Evolutionary conservation across 352 stramenopile species (phyloP).

Genomic region (Phytophthora crassamura): DNA sequence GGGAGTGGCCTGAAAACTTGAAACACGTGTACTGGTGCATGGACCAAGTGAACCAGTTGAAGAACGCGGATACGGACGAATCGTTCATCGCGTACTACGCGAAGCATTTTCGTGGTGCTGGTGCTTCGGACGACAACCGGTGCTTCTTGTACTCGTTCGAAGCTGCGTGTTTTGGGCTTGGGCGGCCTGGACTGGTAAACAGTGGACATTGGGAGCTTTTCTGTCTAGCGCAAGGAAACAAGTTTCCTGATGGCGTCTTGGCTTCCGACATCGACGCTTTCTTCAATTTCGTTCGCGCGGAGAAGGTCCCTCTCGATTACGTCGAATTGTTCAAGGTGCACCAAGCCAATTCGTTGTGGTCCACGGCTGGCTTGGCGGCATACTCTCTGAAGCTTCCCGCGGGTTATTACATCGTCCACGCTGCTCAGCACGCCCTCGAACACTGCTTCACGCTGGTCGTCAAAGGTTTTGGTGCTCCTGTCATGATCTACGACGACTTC

Average conservation of each 20-base stretch:
- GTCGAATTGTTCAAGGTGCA: constrained; percentile 4
- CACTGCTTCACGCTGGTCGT: constrained; percentile 4
- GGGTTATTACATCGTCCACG: constrained; percentile 7
- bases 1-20: constrained; percentile 6
- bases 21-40: not conserved
- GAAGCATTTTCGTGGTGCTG: not conserved
- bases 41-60: constrained; percentile 8
- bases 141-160: constrained; percentile 7
- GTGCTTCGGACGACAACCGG: not conserved
- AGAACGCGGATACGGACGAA: not conserved
- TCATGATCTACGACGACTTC: constrained; percentile 1
- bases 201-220: not conserved
- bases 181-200: not conserved
- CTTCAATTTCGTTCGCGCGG: constrained; percentile 11
- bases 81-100: not conserved
- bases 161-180: constrained; percentile 3
- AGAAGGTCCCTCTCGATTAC: not conserved
- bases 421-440: not conserved
- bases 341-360: not conserved
- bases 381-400: not conserved
- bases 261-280: constrained; percentile 1
- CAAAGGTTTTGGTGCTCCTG: not conserved
- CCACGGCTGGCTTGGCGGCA: not conserved
- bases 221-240: not conserved
- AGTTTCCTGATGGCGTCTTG: not conserved